Conservation (phyloP, 164 flowering plant species). For the Pachysandra terminalis region DNA sequence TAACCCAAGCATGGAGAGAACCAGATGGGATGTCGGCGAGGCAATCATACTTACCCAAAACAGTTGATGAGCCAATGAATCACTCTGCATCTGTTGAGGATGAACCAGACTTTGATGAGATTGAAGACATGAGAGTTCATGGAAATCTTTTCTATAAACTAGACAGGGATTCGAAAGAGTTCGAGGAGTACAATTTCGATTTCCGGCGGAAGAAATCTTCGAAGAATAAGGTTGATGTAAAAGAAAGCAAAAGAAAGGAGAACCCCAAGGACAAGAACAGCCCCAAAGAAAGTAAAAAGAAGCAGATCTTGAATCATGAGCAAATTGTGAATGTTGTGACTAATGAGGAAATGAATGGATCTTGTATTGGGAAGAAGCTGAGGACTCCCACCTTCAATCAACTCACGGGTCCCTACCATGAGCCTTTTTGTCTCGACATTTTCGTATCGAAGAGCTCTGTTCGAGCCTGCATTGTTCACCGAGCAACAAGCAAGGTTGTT, state of each 20-base stretch:
- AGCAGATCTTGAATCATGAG: constrained; percentile 20
- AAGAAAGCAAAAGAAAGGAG: constrained; percentile 29
- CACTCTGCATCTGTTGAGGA: constrained; percentile 1
- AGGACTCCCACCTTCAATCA: constrained; percentile 75
- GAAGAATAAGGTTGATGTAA: constrained; percentile 28
- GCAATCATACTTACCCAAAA: constrained; percentile 10
- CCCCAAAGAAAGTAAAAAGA: constrained; percentile 22
- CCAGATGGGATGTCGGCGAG: constrained; percentile 1
- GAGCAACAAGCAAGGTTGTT: constrained; percentile 88
- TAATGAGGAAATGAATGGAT: constrained; percentile 13
- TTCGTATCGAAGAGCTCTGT: constrained; percentile 77
- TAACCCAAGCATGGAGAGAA: constrained; percentile 48
- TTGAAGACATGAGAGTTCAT: constrained; percentile 77
- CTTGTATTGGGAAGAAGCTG: constrained; percentile 31
- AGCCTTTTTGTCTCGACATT: constrained; percentile 87
- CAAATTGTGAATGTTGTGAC: constrained; percentile 16
- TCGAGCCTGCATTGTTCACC: constrained; percentile 82
- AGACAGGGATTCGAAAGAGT: constrained; percentile 71
- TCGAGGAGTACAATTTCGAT: constrained; percentile 62
- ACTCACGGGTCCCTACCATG: constrained; percentile 78
- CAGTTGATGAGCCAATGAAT: constrained; percentile 17
- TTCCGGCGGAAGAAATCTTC: constrained; percentile 52
- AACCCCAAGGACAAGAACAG: not conserved
- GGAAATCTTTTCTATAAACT: constrained; percentile 75
- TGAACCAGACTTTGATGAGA: constrained; percentile 61